These are phyloP conservation scores for Mucor piriformis DNA, from an alignment of 371 early-diverging fungal species.

Conservation along the genomic window DNA sequence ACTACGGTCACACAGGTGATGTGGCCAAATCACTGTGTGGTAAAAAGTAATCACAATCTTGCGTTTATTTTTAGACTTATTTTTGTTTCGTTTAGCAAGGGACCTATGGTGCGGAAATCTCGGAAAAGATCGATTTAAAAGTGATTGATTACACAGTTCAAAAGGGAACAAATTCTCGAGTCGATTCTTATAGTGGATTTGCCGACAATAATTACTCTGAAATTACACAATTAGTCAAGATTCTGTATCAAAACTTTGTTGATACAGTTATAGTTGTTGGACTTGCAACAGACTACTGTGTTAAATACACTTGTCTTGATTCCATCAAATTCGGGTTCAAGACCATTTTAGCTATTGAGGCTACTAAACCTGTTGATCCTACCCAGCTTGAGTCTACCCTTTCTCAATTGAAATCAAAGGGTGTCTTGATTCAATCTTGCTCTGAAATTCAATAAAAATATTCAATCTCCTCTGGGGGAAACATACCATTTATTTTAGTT, in stretches of 20 bases:
- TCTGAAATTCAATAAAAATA: constrained; percentile 3
- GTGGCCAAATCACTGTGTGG: constrained; percentile 55
- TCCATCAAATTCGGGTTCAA: constrained; percentile 52
- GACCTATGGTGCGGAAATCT: constrained; percentile 30
- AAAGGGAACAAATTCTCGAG: constrained; percentile 34
- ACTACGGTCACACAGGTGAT: constrained; percentile 25
- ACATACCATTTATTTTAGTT: background rate
- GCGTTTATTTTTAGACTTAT: background rate
- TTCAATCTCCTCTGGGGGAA: background rate
- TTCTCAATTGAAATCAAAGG: constrained; percentile 24
- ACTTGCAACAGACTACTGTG: constrained; percentile 47
- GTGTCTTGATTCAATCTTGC: constrained; percentile 22
- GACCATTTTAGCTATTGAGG: constrained; percentile 37
- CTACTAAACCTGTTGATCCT: constrained; percentile 33
- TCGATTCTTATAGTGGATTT: constrained; percentile 53
- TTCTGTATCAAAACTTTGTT: constrained; percentile 34
- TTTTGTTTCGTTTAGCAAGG: constrained; percentile 26
- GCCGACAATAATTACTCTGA: constrained; percentile 46
- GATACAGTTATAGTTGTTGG: constrained; percentile 41
- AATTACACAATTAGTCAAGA: constrained; percentile 38
- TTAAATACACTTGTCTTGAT: constrained; percentile 47
- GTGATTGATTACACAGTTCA: constrained; percentile 27
- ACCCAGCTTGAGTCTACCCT: constrained; percentile 23
- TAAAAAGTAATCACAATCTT: constrained; percentile 5
- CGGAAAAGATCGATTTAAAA: constrained; percentile 4